Conservation (phyloP, 2,329 filamentous ascomycete genomes). For the Sporothrix variecibatus region DNA sequence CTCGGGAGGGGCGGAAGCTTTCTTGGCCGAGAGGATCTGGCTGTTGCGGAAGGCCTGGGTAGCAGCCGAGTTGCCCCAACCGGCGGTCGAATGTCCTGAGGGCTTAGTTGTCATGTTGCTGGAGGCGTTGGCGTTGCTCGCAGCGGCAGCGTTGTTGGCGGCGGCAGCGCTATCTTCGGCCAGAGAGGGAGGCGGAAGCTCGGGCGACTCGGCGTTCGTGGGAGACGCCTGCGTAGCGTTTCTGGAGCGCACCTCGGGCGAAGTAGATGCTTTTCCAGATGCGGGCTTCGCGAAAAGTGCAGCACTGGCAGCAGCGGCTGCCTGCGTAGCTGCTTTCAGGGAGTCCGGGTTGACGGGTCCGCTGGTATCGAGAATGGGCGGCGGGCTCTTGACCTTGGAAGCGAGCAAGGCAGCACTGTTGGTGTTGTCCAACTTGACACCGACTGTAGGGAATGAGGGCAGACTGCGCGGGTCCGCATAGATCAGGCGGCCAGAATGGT, state of each 20-base stretch:
- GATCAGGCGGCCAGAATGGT: constrained; percentile 53
- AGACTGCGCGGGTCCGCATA: constrained; percentile 73
- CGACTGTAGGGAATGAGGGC: constrained; percentile 71
- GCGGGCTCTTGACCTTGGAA: constrained; percentile 22
- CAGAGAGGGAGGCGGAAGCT: constrained; percentile 54
- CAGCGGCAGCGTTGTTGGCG: constrained; percentile 44
- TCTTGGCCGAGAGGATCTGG: constrained; percentile 26
- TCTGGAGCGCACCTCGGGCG: constrained; percentile 23
- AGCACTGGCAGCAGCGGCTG: constrained; percentile 28
- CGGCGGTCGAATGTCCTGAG: constrained; percentile 29
- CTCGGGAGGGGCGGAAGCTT: constrained; percentile 23
- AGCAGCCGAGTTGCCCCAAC: constrained; percentile 68
- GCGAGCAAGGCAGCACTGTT: constrained; percentile 21
- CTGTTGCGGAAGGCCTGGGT: constrained; percentile 49
- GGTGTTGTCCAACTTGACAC: constrained; percentile 51
- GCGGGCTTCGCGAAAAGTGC: constrained; percentile 17
- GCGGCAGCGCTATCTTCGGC: constrained; percentile 44
- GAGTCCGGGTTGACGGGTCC: constrained; percentile 24
- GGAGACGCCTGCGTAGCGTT: not conserved
- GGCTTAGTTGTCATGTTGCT: constrained; percentile 61
- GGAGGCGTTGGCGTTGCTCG: not conserved
- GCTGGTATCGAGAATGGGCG: constrained; percentile 16
- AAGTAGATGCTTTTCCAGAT: not conserved
- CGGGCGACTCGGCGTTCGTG: not conserved
- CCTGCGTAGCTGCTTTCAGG: constrained; percentile 28